Base-by-base conservation (phyloP, 1,284 basidiomycete genomes). In the Rhodotorula sp. region DNA sequence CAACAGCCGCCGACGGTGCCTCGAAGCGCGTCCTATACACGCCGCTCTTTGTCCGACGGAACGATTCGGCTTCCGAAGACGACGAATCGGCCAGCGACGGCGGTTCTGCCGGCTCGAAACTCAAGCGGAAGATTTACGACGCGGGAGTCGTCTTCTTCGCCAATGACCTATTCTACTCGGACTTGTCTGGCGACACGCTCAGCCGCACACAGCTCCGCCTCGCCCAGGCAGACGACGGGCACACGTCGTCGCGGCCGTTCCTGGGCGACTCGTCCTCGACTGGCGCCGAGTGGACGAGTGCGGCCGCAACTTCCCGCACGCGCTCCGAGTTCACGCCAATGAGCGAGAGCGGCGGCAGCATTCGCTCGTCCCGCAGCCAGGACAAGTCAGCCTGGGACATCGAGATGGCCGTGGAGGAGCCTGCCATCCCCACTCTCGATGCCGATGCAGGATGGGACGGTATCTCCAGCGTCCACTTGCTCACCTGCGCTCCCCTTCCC, bases 121-220 rank as follows among this genome's bases (percentile, higher is more conserved):
- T 49, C 3, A 72, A 68, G 34, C 66, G 70, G 0, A 53, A 61
- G 39, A 57, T 44, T 8, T 56, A 58, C 32, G 69, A 60, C 29
- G 70, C 67, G 32, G 70, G 70, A 24, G 67, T 72, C 57, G 61
- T 72, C 46, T 72, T 66, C 48, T 72, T 72, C 61, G 47, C 60
- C 10, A 64, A 63, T 49, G 67, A 68, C 36, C 60, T 66, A 2
- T 72, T 72, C 66, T 72, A 65, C 53, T 72, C 70, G 48, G 70
- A 72, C 54, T 62, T 72, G 46, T 67, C 70, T 5, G 70, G 70
- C 34, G 67, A 72, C 53, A 47, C 62, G 24, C 44, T 54, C 24
- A 60, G 59, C 20, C 66, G 66, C 15, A 58, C 47, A 13, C 57
- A 48, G 30, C 52, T 59, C 39, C 39, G 39, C 39, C 39, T 44